phyloP scores from a whole-genome alignment of 1,284 basidiomycete species.

The Chalciporus sp. region DNA sequence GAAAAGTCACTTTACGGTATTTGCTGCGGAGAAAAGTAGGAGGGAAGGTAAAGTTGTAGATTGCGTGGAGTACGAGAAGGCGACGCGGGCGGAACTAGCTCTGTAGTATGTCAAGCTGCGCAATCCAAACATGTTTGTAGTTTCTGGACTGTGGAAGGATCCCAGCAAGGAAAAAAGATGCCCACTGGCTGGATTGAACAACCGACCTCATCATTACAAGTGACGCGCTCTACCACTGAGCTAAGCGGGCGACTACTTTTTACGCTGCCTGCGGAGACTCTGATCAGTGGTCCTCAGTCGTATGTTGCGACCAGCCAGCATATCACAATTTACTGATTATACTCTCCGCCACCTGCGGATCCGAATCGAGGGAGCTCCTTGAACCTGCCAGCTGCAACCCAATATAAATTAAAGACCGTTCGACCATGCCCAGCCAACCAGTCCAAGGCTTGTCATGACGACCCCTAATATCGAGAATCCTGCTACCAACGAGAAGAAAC shows the following conservation, averaged over 20 bases:
- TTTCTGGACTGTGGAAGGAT: too few species aligned
- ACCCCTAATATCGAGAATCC: conserved; percentile 10
- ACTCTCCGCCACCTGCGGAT: conserved; percentile 5
- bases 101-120: neutral
- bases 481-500: conserved; percentile 38
- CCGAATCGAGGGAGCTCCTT: too few species aligned
- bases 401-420: too few species aligned
- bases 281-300: too few species aligned
- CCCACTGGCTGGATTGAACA: conserved; percentile 58
- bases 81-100: conserved; percentile 41
- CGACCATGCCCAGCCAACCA: too few species aligned
- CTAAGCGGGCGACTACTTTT: conserved; percentile 45
- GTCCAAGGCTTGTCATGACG: too few species aligned
- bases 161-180: conserved; percentile 20
- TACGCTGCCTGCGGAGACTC: neutral
- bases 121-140: neutral
- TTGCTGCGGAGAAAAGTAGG: conserved; percentile 81
- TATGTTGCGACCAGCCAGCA: too few species aligned
- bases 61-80: conserved; percentile 59
- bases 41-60: conserved; percentile 67
- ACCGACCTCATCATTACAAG: conserved; percentile 62
- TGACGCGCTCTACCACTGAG: conserved; percentile 63
- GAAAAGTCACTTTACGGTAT: conserved; percentile 79
- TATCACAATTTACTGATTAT: too few species aligned
- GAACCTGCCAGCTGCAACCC: too few species aligned